Evolutionary conservation across 495 filamentous ascomycete species (phyloP).

Genomic region (Rusavskia elegans): DNA sequence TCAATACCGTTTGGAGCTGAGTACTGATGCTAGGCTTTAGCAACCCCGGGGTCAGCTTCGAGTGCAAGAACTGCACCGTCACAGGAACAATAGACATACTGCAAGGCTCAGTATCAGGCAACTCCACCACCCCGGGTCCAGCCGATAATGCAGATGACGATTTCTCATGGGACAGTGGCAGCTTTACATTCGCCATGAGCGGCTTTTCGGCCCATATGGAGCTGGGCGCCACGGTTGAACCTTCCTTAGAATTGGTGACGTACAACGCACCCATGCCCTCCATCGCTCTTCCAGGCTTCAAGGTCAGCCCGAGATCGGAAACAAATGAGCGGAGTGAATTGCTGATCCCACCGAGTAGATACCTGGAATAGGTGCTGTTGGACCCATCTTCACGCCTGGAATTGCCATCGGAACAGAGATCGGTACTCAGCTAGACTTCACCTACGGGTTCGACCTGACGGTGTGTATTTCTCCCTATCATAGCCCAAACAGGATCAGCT

Average conservation of each 20-base stretch:
- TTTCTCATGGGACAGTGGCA: constrained; percentile 13
- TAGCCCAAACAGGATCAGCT: too few species aligned
- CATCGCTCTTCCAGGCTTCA: constrained; percentile 15
- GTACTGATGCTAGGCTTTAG: not conserved
- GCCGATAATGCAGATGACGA: constrained; percentile 3
- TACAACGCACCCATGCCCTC: constrained; percentile 11
- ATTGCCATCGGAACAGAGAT: constrained; percentile 9
- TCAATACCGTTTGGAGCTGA: not conserved
- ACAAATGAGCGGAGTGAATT: not conserved
- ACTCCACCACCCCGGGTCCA: not conserved
- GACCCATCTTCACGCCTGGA: constrained; percentile 12
- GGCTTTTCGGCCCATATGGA: constrained; percentile 17
- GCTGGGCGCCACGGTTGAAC: constrained; percentile 11
- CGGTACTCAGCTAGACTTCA: constrained; percentile 12
- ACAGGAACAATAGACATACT: constrained; percentile 15
- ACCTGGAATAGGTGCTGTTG: constrained; percentile 16
- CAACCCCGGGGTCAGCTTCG: constrained; percentile 8
- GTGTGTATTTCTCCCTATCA: constrained; percentile 2
- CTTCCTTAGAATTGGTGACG: constrained; percentile 2
- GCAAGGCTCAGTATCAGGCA: constrained; percentile 11
- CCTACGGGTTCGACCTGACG: constrained; percentile 17
- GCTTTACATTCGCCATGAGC: constrained; percentile 12
- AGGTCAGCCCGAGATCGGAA: constrained; percentile 2
- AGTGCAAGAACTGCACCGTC: constrained; percentile 19
- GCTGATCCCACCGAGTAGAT: constrained; percentile 8